Percentiles rank a stretch among this genome's conserved stretches.
phyloP scores from a whole-genome alignment of 2,329 filamentous ascomycete species.

The Pleochaeta shiraiana region DNA sequence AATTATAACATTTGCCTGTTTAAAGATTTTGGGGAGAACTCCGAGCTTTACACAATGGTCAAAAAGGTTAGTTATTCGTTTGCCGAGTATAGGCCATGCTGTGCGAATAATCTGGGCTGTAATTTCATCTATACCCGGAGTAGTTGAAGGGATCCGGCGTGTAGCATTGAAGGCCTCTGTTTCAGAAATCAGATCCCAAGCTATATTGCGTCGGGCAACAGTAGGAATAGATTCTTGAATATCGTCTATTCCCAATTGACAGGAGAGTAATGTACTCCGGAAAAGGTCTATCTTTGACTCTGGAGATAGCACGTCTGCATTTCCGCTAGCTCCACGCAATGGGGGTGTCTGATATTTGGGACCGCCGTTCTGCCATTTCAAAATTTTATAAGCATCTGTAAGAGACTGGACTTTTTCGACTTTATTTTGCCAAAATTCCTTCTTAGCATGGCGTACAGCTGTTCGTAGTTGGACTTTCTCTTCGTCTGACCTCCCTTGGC shows the following conservation, averaged over 20 bases:
- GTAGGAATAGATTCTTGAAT: neutral
- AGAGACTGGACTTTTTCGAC: neutral
- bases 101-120: neutral
- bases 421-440: neutral
- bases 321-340: neutral
- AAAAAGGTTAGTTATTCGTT: neutral
- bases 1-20: slow-evolving; percentile 1
- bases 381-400: neutral
- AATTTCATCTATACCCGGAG: neutral
- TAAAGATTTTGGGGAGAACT: neutral
- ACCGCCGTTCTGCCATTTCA: neutral
- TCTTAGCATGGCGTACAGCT: neutral
- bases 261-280: neutral
- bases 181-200: neutral
- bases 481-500: neutral
- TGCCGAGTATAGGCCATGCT: neutral
- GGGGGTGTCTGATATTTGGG: neutral
- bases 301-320: neutral
- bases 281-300: neutral
- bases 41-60: neutral
- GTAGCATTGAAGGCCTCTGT: neutral
- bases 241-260: neutral
- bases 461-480: neutral
- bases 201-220: neutral
- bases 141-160: neutral